phyloP scores from a whole-genome alignment of 768 basidiomycete genomes.

The Vishniacozyma victoriae region DNA sequence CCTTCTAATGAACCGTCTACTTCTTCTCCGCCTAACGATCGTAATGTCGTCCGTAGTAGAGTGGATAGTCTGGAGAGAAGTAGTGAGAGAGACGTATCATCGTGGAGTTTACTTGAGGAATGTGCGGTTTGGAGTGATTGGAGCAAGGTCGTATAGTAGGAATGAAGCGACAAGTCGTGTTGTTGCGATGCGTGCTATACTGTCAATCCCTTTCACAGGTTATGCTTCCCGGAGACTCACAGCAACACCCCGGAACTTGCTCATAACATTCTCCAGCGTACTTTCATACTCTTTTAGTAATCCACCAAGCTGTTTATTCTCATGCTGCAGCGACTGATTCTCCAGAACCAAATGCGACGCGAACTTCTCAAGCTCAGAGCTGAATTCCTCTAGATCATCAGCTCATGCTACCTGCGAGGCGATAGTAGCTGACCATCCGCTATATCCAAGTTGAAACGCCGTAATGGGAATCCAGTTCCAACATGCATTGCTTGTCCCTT shows the following conservation, averaged over 20 bases:
- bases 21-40: conserved; percentile 53
- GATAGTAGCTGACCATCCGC: conserved; percentile 50
- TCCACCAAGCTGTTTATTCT: conserved; percentile 86
- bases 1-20: conserved; percentile 45
- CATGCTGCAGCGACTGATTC: conserved; percentile 83
- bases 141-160: conserved; percentile 83
- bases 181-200: conserved; percentile 79
- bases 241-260: conserved; percentile 85
- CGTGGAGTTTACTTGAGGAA: conserved; percentile 49
- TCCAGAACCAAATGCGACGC: conserved; percentile 88
- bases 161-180: conserved; percentile 76
- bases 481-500: conserved; percentile 73
- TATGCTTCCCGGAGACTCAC: conserved; percentile 54
- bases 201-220: not conserved
- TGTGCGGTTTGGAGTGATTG: conserved; percentile 43
- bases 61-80: conserved; percentile 68
- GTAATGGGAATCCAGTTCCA: conserved; percentile 67
- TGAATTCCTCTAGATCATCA: conserved; percentile 65
- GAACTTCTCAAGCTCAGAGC: conserved; percentile 82
- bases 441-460: conserved; percentile 82
- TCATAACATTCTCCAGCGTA: conserved; percentile 94
- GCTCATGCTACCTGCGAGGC: conserved; percentile 1
- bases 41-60: conserved; percentile 65
- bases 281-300: conserved; percentile 90
- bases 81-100: conserved; percentile 58